Conservation (phyloP, 1,139 yeast species). For the Suhomyces panamericanus region DNA sequence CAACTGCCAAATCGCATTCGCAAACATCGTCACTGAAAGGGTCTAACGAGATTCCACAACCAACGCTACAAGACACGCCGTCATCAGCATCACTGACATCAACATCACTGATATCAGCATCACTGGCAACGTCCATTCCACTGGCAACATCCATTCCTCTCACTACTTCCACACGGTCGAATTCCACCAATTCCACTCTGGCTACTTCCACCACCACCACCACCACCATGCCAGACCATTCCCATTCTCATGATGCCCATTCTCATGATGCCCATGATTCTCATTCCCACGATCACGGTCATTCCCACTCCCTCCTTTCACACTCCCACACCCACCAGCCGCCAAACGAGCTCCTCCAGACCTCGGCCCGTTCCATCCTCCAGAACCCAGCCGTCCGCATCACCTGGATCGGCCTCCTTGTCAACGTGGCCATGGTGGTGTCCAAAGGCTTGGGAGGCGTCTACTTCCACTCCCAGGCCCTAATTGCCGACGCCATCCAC, state of each 20-base stretch:
- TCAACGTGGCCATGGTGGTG: conserved; percentile 81
- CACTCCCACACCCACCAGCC: conserved; percentile 41
- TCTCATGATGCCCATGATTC: not conserved
- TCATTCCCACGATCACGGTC: conserved; percentile 23
- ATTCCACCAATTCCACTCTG: too few species aligned
- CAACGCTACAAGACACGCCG: too few species aligned
- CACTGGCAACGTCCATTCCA: too few species aligned
- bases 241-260: conserved; percentile 3
- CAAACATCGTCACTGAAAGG: too few species aligned
- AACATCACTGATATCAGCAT: too few species aligned
- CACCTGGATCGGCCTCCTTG: conserved; percentile 86
- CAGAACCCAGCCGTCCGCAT: conserved; percentile 86
- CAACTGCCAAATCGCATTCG: too few species aligned
- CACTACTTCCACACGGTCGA: too few species aligned
- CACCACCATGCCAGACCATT: too few species aligned
- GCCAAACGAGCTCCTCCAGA: conserved; percentile 42
- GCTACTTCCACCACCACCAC: too few species aligned
- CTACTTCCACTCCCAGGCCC: conserved; percentile 90
- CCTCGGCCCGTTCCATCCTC: conserved; percentile 30
- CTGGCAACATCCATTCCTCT: too few species aligned
- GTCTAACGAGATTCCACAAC: too few species aligned
- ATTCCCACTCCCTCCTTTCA: conserved; percentile 27
- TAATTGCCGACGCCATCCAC: conserved; percentile 92
- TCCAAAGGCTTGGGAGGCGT: conserved; percentile 89
- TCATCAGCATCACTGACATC: too few species aligned